Evolutionary conservation across 768 basidiomycete genomes (phyloP), one percentile per base, ranked within the genome.

Genomic region (Clathrus columnatus): DNA sequence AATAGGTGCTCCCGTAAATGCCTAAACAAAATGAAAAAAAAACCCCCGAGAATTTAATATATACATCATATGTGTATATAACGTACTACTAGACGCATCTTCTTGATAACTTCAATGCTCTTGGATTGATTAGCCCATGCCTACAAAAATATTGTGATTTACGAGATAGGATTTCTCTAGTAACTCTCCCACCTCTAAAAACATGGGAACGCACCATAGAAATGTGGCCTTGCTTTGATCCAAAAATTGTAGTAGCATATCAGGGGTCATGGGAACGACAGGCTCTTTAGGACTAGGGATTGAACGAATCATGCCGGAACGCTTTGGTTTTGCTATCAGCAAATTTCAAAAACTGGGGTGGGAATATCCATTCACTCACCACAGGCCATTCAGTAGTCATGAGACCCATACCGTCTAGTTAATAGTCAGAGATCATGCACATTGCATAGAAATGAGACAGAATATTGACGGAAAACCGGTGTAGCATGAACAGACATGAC

Each of bases 1-100:
- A 7, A 62, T 17, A 11, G 61, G 61, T 7, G 48, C 61, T 5
- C 61, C 61, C 20, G 23, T 32, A 42, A 32, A 62, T 8, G 59
- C 21, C 61, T 62, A 28, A n/a, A 41, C 10, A 7, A 27, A 29
- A 10, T n/a, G n/a, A n/a, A n/a, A 14, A 29, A 44, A 14, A 2
- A 50, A n/a, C n/a, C n/a, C n/a, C n/a, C n/a, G n/a, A 29, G 23
- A 50, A 16, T 26, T 50, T 26, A 50, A 29, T 26, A 42, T 3
- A 18, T 2, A 7, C 18, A 30, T 2, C 7, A 18, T n/a, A 32
- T 4, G 27, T 2, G 8, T 0, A 59, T 17, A 10, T 8, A 16
- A 51, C 61, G 8, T 41, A 62, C 61, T 20, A 62, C 52, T 26
- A 16, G 48, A 16, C 36, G 41, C 11, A 56, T 30, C 10, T 23